phyloP scores from a whole-genome alignment of 2,329 filamentous ascomycete genomes.

The Chaetomiaceae sp. region DNA sequence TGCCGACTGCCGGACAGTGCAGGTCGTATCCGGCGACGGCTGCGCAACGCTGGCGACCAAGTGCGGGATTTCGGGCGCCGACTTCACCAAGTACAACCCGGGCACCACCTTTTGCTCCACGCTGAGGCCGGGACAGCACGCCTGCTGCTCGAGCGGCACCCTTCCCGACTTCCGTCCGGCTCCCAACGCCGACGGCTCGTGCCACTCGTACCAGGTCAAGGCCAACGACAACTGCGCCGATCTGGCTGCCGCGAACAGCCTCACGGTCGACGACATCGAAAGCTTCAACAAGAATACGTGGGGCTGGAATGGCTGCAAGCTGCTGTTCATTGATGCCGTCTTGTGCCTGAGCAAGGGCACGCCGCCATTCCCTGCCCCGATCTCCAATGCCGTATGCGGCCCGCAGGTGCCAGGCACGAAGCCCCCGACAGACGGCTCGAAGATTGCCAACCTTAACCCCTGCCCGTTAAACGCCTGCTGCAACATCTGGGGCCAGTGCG shows the following conservation, averaged over 20 bases:
- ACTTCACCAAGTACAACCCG: slow-evolving; percentile 30
- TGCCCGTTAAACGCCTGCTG: slow-evolving; percentile 22
- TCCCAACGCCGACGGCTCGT: slow-evolving; percentile 32
- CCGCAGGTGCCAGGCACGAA: slow-evolving; percentile 38
- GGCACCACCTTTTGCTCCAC: slow-evolving; percentile 24
- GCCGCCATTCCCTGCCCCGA: too few relatives aligned
- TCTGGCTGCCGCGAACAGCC: slow-evolving; percentile 29
- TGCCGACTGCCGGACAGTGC: too few relatives aligned
- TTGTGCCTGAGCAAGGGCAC: slow-evolving; percentile 15
- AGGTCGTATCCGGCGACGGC: background rate
- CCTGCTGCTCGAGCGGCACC: slow-evolving; percentile 35
- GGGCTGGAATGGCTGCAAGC: slow-evolving; percentile 34
- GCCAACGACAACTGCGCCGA: slow-evolving; percentile 26
- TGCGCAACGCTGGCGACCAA: background rate
- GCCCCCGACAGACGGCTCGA: slow-evolving; percentile 26
- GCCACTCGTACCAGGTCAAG: slow-evolving; percentile 33
- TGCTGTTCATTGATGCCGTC: slow-evolving; percentile 22
- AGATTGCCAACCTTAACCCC: slow-evolving; percentile 38
- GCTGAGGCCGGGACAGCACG: slow-evolving; percentile 28
- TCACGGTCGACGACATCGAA: slow-evolving; percentile 34
- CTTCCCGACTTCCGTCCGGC: slow-evolving; percentile 35
- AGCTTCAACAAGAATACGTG: slow-evolving; percentile 40
- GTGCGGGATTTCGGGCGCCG: slow-evolving; percentile 4
- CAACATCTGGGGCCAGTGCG: slow-evolving; percentile 28
- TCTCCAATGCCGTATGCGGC: slow-evolving; percentile 39